A percentile compares a stretch with the other conserved stretches of the same genome.
Evolutionary conservation across 345 rosid species (phyloP).

Genomic region (Pugionium dolabratum): DNA sequence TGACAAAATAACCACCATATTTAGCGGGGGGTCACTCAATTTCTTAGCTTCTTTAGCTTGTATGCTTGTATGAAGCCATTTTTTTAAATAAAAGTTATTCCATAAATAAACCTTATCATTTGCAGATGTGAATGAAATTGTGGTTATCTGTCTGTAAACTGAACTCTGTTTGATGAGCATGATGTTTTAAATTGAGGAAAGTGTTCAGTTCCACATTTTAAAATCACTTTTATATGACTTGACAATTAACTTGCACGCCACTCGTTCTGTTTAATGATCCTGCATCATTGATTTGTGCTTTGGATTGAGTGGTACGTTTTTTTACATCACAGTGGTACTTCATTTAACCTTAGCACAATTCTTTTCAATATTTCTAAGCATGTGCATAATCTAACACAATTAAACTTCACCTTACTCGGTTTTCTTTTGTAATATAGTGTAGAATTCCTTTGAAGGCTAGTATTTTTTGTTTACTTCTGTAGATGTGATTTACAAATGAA

Average conservation of each 20-base stretch:
- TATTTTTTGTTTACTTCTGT: conserved; percentile 21
- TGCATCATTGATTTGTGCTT: neutral
- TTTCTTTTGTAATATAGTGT: conserved; percentile 13
- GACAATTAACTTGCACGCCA: neutral
- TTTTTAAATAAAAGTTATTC: neutral
- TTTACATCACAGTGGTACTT: neutral
- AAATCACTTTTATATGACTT: neutral
- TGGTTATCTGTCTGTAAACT: neutral
- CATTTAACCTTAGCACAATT: neutral
- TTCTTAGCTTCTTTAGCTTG: conserved; percentile 12
- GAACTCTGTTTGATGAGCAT: neutral
- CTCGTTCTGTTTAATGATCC: neutral
- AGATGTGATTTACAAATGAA: conserved; percentile 29
- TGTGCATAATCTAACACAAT: conserved; percentile 3
- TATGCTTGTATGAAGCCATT: neutral
- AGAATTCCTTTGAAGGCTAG: conserved; percentile 5
- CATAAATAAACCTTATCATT: too few relatives aligned
- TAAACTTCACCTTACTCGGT: neutral
- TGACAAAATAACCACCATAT: neutral
- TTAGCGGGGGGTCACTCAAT: neutral
- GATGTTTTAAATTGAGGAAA: neutral
- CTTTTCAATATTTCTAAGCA: conserved; percentile 10
- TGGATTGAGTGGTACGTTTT: too few relatives aligned
- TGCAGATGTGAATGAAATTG: neutral
- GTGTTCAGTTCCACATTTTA: neutral